Conservation (phyloP, 345 rosid genomes). For the Citropsis articulata region DNA sequence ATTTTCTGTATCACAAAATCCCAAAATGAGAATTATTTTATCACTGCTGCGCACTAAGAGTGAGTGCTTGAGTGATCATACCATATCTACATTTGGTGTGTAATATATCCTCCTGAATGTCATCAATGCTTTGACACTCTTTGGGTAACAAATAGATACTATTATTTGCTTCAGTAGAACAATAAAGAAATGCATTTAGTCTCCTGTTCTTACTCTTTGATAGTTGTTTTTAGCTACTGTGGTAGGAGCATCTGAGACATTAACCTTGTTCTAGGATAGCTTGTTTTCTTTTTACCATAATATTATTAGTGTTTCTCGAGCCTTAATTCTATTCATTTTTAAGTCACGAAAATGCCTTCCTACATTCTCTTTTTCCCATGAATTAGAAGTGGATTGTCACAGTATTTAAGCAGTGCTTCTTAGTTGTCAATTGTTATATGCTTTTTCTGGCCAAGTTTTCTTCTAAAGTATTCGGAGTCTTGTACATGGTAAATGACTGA, state of each 20-base stretch:
- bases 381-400: not conserved
- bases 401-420: not conserved
- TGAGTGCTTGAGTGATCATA: not conserved
- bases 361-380: not conserved
- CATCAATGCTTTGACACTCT: not conserved
- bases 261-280: not conserved
- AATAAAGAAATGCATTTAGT: not conserved
- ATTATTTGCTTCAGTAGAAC: not conserved
- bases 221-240: not conserved
- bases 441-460: not conserved
- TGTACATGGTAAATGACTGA: not conserved
- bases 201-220: not conserved
- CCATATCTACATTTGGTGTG: not conserved
- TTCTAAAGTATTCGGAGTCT: no score
- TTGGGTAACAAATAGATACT: not conserved
- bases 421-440: not conserved
- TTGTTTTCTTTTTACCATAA: not conserved
- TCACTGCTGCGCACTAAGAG: not conserved
- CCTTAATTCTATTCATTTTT: no score
- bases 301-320: no score
- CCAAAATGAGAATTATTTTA: not conserved
- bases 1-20: not conserved
- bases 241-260: not conserved
- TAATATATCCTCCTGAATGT: not conserved
- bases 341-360: not conserved